Percentiles rank a stretch among this genome's conserved stretches.
Conservation (phyloP, 2,329 filamentous ascomycete genomes). For the Blastomyces percursus region DNA sequence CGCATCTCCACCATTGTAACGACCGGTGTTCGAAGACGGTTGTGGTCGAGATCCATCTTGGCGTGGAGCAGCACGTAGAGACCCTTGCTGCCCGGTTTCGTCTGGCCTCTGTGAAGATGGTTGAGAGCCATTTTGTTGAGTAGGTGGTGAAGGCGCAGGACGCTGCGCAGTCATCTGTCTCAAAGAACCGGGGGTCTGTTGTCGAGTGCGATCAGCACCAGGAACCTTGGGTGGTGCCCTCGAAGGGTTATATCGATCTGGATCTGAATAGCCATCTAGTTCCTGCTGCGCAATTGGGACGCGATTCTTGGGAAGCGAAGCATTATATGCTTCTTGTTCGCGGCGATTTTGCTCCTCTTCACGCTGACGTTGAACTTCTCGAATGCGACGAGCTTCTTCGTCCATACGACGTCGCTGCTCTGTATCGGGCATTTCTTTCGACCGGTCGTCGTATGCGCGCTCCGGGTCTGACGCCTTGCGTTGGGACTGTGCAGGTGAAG, state of each 20-base stretch:
- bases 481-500: constrained; percentile 25
- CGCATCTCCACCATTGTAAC: constrained; percentile 26
- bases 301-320: constrained; percentile 72
- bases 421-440: constrained; percentile 49
- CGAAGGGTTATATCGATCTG: constrained; percentile 68
- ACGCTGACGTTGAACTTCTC: constrained; percentile 28
- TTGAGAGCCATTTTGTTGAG: constrained; percentile 4
- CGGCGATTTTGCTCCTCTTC: constrained; percentile 54
- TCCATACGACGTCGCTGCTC: constrained; percentile 38
- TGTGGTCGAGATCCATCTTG: constrained; percentile 26
- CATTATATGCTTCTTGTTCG: constrained; percentile 81
- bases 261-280: constrained; percentile 56
- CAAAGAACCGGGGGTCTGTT: constrained; percentile 41
- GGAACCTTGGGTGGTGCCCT: constrained; percentile 76
- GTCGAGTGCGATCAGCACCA: constrained; percentile 36
- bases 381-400: constrained; percentile 43
- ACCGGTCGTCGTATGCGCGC: constrained; percentile 35
- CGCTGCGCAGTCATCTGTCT: constrained; percentile 61
- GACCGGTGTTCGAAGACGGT: constrained; percentile 17
- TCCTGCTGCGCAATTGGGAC: constrained; percentile 80
- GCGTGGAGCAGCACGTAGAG: constrained; percentile 27
- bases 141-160: constrained; percentile 64
- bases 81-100: constrained; percentile 22
- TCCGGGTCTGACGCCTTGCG: constrained; percentile 50
- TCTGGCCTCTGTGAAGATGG: constrained; percentile 18